Conservation (phyloP, 306 rosid genomes). For the Cajanus cajan region DNA sequence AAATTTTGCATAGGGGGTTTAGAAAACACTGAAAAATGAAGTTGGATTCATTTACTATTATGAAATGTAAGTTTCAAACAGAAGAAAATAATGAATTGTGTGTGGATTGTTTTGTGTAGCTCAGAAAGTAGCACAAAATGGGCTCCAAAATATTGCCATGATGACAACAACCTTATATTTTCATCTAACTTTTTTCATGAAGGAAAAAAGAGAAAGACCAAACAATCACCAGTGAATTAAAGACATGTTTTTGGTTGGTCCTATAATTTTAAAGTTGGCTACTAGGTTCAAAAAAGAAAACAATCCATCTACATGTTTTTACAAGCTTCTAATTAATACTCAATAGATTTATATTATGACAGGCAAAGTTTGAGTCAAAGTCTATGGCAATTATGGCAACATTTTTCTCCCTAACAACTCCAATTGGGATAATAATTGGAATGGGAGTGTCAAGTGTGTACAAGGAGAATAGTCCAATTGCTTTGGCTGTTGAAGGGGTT, state of each 20-base stretch:
- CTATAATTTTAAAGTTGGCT: not conserved
- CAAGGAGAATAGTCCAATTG: constrained; percentile 46
- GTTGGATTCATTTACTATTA: not conserved
- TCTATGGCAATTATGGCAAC: constrained; percentile 56
- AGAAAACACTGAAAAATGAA: not conserved
- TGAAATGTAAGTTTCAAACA: not conserved
- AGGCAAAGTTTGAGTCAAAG: constrained; percentile 60
- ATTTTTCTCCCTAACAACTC: constrained; percentile 71
- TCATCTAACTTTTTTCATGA: not conserved
- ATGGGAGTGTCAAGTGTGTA: constrained; percentile 51
- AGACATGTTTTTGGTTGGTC: not conserved
- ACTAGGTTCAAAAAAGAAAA: not conserved
- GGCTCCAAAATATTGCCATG: constrained; percentile 32
- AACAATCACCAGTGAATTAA: not conserved
- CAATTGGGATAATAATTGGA: constrained; percentile 65
- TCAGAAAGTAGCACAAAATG: constrained; percentile 6
- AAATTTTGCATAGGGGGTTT: not conserved
- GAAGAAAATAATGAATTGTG: constrained; percentile 9
- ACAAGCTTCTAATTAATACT: not conserved
- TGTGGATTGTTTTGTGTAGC: not conserved
- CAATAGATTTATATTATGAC: not conserved
- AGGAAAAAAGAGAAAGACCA: not conserved
- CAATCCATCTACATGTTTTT: not conserved
- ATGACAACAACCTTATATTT: constrained; percentile 38
- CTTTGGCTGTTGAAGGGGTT: constrained; percentile 62